These are phyloP conservation scores for Ophiostoma sp. DNA, from an alignment of 2,329 filamentous ascomycete genomes.

Conservation along the genomic window DNA sequence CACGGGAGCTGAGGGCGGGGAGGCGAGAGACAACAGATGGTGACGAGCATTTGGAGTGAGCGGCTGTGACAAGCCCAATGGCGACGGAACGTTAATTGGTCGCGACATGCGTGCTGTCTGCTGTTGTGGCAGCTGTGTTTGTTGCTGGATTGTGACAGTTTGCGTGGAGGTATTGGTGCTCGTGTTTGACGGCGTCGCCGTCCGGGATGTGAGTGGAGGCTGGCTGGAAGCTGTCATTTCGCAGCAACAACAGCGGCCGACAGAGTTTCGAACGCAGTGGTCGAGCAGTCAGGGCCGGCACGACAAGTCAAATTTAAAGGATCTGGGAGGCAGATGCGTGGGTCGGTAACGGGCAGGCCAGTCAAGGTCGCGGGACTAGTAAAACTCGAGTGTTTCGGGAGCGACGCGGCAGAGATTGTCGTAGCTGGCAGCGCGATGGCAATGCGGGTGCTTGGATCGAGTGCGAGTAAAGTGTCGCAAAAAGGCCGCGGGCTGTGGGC, in stretches of 20 bases:
- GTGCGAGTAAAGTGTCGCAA: background rate
- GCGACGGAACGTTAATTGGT: constrained; percentile 14
- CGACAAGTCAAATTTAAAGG: background rate
- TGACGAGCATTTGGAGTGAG: constrained; percentile 21
- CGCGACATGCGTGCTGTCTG: background rate
- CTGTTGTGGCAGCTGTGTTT: constrained; percentile 11
- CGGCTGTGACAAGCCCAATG: constrained; percentile 18
- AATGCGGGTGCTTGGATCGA: background rate
- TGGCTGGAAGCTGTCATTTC: constrained; percentile 13
- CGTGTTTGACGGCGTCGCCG: background rate
- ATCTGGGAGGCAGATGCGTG: background rate
- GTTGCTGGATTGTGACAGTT: constrained; percentile 23
- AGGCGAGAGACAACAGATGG: constrained; percentile 15
- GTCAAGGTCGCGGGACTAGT: constrained; percentile 3
- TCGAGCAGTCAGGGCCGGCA: background rate
- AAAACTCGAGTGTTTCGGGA: background rate
- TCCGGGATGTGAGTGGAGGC: constrained; percentile 12
- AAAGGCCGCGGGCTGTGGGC: background rate
- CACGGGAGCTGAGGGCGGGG: constrained; percentile 32
- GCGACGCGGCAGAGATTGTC: constrained; percentile 1
- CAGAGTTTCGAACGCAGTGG: background rate
- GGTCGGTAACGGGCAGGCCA: background rate
- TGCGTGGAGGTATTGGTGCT: constrained; percentile 2
- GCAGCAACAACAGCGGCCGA: constrained; percentile 1
- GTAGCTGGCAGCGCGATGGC: background rate